Base-by-base conservation (phyloP, 139 green algal genomes). In the Haematococcus lacustris region DNA sequence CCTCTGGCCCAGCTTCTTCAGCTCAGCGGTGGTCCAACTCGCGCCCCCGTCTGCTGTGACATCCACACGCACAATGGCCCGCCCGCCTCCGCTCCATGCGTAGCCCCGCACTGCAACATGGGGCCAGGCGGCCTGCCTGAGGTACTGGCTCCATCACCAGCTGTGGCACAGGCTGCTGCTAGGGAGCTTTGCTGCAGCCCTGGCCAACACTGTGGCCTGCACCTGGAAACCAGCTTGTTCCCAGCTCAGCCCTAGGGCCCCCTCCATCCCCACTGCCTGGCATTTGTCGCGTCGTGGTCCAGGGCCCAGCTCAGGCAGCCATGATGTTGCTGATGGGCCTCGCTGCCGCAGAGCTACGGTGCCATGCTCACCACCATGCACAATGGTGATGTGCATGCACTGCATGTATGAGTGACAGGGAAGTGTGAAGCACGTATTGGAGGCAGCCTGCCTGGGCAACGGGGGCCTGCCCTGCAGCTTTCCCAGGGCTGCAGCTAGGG, bases 1-100 rank as follows among this genome's bases (percentile, higher is more conserved):
- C 40, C 51, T 51, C 37, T 78, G 73, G 41, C 66, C 6, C 4
- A 71, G 59, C 40, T 71, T 67, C 4, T 65, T 47, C 50, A 77
- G 62, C 62, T 79, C 61, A 26, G 68, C 70, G 0, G 23, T 61
- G 13, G 51, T 39, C 92, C 92, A 97, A 1, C 81, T 91, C 60
- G 82, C 76, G 38, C 92, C 92, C 17, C 82, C 87, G 66, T 97
- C 92, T 0, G 71, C 72, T 0, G 86, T 91, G 23, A 96, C 90
- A 71, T 97, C 92, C 33, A 96, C 91, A 0, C 91, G 77, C 30
- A 92, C 80, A 61, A 97, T 85, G 71, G 81, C 80, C 2, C 89
- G 79, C 3, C 91, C 92, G 35, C 90, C 90, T 35, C 92, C 91
- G 30, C 80, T 89, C 80, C 77, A 93, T 0, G 92, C 91, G 74